Evolutionary conservation across 2,329 filamentous ascomycete genomes (phyloP).

Genomic region (Cordyceps farinosa): DNA sequence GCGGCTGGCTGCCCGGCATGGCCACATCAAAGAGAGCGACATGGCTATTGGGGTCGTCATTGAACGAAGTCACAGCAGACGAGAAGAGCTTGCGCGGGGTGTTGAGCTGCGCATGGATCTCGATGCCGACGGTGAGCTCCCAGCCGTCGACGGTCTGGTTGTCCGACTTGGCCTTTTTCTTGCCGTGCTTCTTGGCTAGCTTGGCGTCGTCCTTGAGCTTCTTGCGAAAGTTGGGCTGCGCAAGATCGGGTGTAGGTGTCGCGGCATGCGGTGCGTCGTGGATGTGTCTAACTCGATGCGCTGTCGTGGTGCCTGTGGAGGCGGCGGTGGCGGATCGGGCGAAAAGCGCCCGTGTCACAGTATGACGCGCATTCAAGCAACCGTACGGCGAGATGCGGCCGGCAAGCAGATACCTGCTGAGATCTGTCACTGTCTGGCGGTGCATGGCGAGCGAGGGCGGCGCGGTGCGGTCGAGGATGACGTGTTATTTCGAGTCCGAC

Average conservation of each 20-base stretch:
- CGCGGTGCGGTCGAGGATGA: not conserved
- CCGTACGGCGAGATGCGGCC: slow-evolving; percentile 42
- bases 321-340: slow-evolving; percentile 17
- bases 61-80: slow-evolving; percentile 58
- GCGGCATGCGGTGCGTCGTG: slow-evolving; percentile 30
- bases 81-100: slow-evolving; percentile 89
- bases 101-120: slow-evolving; percentile 96
- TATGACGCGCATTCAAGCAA: slow-evolving; percentile 33
- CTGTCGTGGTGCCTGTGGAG: not conserved
- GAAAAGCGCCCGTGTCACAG: slow-evolving; percentile 21
- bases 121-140: slow-evolving; percentile 94
- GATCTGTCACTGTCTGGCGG: slow-evolving; percentile 40
- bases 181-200: slow-evolving; percentile 62
- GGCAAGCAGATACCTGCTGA: slow-evolving; percentile 48
- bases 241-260: slow-evolving; percentile 21
- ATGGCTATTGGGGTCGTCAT: slow-evolving; percentile 75
- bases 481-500: slow-evolving; percentile 15
- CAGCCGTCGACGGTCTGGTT: slow-evolving; percentile 62
- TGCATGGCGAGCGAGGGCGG: slow-evolving; percentile 35
- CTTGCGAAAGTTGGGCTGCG: slow-evolving; percentile 59
- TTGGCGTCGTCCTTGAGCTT: slow-evolving; percentile 69
- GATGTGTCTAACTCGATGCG: slow-evolving; percentile 26
- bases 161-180: slow-evolving; percentile 43
- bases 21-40: slow-evolving; percentile 86
- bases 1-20: slow-evolving; percentile 82